These are phyloP conservation scores for Ustulina deusta DNA, from an alignment of 2,329 filamentous ascomycete species.

Conservation along the genomic window DNA sequence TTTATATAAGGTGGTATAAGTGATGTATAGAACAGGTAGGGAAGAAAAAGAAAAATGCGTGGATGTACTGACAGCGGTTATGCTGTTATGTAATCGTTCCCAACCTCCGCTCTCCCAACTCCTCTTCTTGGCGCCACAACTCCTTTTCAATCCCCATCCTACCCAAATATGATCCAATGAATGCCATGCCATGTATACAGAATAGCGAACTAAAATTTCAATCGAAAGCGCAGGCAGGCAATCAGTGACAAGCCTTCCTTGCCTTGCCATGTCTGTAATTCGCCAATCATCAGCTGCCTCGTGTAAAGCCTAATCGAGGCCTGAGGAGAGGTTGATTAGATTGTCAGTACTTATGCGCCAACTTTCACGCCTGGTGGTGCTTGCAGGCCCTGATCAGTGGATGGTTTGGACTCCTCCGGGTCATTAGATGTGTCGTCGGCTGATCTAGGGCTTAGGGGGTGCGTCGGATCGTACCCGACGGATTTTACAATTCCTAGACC, in stretches of 20 bases:
- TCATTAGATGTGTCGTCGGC: constrained; percentile 33
- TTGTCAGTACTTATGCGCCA: constrained; percentile 33
- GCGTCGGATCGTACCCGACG: constrained; percentile 81
- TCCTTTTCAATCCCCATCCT: constrained; percentile 23
- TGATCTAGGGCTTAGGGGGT: constrained; percentile 55
- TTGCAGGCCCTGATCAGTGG: constrained; percentile 35
- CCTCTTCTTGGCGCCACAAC: constrained; percentile 30
- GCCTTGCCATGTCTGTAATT: constrained; percentile 7
- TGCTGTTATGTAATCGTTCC: not conserved
- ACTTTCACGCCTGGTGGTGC: constrained; percentile 40
- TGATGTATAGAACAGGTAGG: too few species aligned
- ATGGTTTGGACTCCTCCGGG: constrained; percentile 34
- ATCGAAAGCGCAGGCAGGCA: not conserved
- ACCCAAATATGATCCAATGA: constrained; percentile 15
- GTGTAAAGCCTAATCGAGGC: not conserved
- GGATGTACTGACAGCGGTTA: constrained; percentile 8
- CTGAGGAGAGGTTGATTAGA: not conserved
- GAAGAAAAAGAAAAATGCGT: constrained; percentile 2
- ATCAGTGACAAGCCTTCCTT: not conserved
- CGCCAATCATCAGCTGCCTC: not conserved
- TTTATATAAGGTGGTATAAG: constrained; percentile 8
- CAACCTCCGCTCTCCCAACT: not conserved
- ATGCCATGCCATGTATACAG: constrained; percentile 1
- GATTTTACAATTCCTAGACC: constrained; percentile 94
- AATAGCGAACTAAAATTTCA: not conserved